Evolutionary conservation across 2,329 filamentous ascomycete species (phyloP), one percentile per base, ranked within the genome.

Genomic region (Cytospora mali): DNA sequence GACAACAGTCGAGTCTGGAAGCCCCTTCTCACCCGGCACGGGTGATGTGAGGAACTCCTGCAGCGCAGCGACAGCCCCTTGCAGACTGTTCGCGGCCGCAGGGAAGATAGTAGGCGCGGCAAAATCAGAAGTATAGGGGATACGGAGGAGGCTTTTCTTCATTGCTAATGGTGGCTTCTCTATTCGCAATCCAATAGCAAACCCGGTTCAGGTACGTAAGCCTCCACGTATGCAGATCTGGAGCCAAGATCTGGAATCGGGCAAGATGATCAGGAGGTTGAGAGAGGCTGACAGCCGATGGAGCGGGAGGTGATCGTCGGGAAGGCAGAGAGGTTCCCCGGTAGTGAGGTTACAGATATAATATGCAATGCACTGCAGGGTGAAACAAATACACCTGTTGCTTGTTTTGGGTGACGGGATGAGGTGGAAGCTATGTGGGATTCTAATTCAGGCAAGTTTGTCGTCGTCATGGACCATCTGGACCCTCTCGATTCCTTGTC

Each of bases 101-200:
- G 95, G 95, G 64, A 92, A 83, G 72, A 95, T 88, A 58, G 82
- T 84, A 3, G 93, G 90, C 28, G 88, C 80, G 27, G 93, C 87
- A 61, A 97, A 83, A 49, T 91, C 88, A 68, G 91, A 88, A 72
- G 92, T 97, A 74, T 94, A 98, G 64, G 94, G 94, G 70, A 98
- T 96, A 69, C 93, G 88, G 79, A 97, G 88, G 63, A 92, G 84
- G 70, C 89, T 84, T 75, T 85, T 89, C 75, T 83, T 83, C 87
- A 90, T 89, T 70, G 71, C 69, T 64, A 46, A 61, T 57, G 53
- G 51, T 55, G 29, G 56, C 62, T 27, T 59, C 64, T 57, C 61
- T 46, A n/a, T 35, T 11, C 39, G 59, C 63, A 59, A 11, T 57
- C 55, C 64, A 59, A 52, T 60, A 23, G 69, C 71, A 69, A 69